Base-by-base conservation (phyloP, 2,329 filamentous ascomycete genomes). In the Atkinsonella hypoxylon region DNA sequence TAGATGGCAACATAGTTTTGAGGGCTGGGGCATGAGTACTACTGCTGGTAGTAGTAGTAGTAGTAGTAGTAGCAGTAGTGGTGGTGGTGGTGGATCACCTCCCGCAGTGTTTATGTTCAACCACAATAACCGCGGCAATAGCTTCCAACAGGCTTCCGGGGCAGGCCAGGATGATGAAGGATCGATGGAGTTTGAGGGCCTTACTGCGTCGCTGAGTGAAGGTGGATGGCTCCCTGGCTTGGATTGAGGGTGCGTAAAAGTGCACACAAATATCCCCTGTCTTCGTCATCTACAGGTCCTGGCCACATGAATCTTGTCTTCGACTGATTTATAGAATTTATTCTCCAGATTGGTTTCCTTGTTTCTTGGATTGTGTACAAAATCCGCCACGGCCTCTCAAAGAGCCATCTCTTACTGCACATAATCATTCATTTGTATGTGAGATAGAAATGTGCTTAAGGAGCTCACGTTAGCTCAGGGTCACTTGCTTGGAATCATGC, bases 1-100 rank as follows among this genome's bases (percentile, higher is more conserved):
- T 26, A 75, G 70, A 53, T 79, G 77, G 76, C 76, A 80, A 52
- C 75, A 78, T 50, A 73, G 77, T 53, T 81, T 80, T 57, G 71
- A 78, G 50, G 63, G 69, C 2, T 81, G 77, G 77, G 72, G 70
- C 34, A 61, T 72, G 49, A 61, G 65, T 30, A 59, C 22, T 10
- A 5, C 3, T 15, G 15, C 57, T 49, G 51, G 55, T 30, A 57
- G 57, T 49, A 52, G 55, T 30, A 57, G 56, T 10, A 5, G 10
- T 15, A 15, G 57, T 49, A 52, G 55, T 26, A 57, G 57, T 49
- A 52, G 55, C 26, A 59, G 34, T 10, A 2, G 10, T 15, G 15
- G 57, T 49, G 51, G 54, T 30, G 57, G 57, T 49, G 51, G 54
- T 30, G 57, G 56, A 2, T 54, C 63, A 36, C 55, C 59, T 22